Percentiles rank a stretch among this genome's conserved stretches.
These are phyloP conservation scores for Phyllostachys edulis DNA, from an alignment of 176 grass and related monocot genomes.

Conservation along the genomic window DNA sequence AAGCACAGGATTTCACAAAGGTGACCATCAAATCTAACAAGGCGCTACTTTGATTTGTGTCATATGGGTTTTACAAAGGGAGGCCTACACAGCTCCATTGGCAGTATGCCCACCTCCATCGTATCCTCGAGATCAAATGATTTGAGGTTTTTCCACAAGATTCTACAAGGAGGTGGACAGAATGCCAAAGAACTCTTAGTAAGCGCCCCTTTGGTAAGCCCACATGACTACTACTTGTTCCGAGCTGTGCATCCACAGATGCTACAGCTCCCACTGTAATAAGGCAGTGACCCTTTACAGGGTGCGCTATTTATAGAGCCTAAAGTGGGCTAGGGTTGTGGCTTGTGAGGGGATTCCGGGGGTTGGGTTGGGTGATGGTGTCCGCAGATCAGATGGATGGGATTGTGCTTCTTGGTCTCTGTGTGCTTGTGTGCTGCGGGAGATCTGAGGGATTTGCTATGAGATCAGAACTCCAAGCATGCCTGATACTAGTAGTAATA, in stretches of 20 bases:
- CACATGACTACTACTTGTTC: slow-evolving; percentile 32
- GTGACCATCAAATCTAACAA: slow-evolving; percentile 21
- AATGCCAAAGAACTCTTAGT: slow-evolving; percentile 73
- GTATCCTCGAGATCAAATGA: background rate
- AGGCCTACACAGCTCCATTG: slow-evolving; percentile 82
- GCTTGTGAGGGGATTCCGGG: background rate
- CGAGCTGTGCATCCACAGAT: background rate
- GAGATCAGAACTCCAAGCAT: slow-evolving; percentile 6
- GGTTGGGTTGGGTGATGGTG: slow-evolving; percentile 1
- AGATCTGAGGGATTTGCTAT: slow-evolving; percentile 43
- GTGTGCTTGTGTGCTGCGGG: slow-evolving; percentile 15
- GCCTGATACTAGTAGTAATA: slow-evolving; percentile 1
- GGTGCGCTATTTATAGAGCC: slow-evolving; percentile 50
- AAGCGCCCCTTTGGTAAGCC: slow-evolving; percentile 63
- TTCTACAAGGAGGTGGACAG: slow-evolving; percentile 64
- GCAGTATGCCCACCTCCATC: slow-evolving; percentile 87
- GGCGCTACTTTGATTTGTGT: slow-evolving; percentile 19
- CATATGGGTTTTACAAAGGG: slow-evolving; percentile 74
- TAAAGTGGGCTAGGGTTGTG: slow-evolving; percentile 39
- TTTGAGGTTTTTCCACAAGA: slow-evolving; percentile 12
- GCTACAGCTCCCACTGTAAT: background rate
- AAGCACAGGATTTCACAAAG: slow-evolving; percentile 25
- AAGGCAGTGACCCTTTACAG: background rate
- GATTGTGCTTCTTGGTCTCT: slow-evolving; percentile 48
- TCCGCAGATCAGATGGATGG: slow-evolving; percentile 27